These are phyloP conservation scores for Skeletonema grethae DNA, from an alignment of 108 stramenopile genomes.

Conservation along the genomic window DNA sequence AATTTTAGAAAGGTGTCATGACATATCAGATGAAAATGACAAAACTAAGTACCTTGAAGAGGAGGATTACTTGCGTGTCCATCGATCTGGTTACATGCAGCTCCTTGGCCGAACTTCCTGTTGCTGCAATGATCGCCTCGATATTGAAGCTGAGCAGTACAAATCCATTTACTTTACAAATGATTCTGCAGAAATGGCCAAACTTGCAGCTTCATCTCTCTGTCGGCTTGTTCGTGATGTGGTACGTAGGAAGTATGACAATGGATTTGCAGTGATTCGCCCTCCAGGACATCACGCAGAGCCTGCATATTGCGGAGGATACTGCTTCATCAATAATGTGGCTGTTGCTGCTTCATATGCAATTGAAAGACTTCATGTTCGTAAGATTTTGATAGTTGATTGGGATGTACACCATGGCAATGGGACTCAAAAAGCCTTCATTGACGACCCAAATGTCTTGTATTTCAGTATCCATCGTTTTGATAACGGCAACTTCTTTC, in stretches of 20 bases:
- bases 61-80: slow-evolving; percentile 50
- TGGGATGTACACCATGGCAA: slow-evolving; percentile 64
- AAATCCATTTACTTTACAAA: slow-evolving; percentile 59
- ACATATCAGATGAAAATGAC: slow-evolving; percentile 13
- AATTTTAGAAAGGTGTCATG: slow-evolving; percentile 24
- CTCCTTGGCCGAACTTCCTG: slow-evolving; percentile 46
- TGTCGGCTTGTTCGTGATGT: slow-evolving; percentile 50
- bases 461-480: slow-evolving; percentile 77
- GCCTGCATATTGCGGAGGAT: slow-evolving; percentile 62
- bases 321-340: slow-evolving; percentile 90
- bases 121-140: slow-evolving; percentile 41
- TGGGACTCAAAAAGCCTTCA: slow-evolving; percentile 64
- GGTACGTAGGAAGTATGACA: slow-evolving; percentile 36
- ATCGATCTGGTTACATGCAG: slow-evolving; percentile 56
- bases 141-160: slow-evolving; percentile 58
- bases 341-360: slow-evolving; percentile 80
- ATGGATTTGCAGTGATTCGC: slow-evolving; percentile 72
- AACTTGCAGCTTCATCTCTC: slow-evolving; percentile 53
- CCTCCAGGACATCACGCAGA: slow-evolving; percentile 94
- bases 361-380: slow-evolving; percentile 34
- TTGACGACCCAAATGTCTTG: slow-evolving; percentile 61
- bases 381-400: slow-evolving; percentile 56
- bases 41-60: slow-evolving; percentile 28
- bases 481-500: slow-evolving; percentile 67
- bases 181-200: slow-evolving; percentile 46